Evolutionary conservation across 345 rosid genomes (phyloP).

Genomic region (Boechera divaricarpa): DNA sequence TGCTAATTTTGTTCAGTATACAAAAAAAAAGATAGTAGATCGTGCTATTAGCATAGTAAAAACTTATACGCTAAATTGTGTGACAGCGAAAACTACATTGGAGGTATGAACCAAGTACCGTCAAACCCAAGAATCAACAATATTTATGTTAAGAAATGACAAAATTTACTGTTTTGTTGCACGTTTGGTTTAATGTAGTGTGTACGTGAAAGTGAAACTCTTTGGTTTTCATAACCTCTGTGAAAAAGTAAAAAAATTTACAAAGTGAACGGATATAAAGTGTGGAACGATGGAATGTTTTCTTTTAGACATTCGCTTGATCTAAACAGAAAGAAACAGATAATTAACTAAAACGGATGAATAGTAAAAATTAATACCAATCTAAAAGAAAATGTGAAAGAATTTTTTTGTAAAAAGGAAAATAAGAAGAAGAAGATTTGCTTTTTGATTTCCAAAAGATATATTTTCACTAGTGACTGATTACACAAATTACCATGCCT

Average conservation of each 20-base stretch:
- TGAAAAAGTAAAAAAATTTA: slow-evolving; percentile 16
- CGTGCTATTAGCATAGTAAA: background rate
- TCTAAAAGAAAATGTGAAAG: slow-evolving; percentile 2
- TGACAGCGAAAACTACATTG: background rate
- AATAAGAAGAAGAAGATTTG: background rate
- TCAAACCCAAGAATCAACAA: slow-evolving; percentile 11
- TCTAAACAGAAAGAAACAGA: background rate
- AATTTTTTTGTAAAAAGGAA: background rate
- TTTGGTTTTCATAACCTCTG: slow-evolving; percentile 8
- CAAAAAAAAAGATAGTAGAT: background rate
- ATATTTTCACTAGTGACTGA: slow-evolving; percentile 35
- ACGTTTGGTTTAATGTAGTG: slow-evolving; percentile 12
- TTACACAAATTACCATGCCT: slow-evolving; percentile 40
- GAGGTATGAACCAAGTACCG: slow-evolving; percentile 11
- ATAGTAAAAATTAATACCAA: background rate
- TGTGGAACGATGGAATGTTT: slow-evolving; percentile 40
- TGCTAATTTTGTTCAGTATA: background rate
- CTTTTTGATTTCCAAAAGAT: slow-evolving; percentile 34
- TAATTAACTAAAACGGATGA: background rate
- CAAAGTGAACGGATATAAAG: slow-evolving; percentile 10
- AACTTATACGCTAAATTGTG: background rate
- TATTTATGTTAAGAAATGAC: background rate
- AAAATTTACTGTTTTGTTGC: slow-evolving; percentile 7
- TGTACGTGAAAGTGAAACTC: slow-evolving; percentile 16
- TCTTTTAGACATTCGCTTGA: slow-evolving; percentile 31